Evolutionary conservation across 1,284 basidiomycete species (phyloP), one percentile per base, ranked within the genome.

Genomic region (Mrakiaceae sp.): DNA sequence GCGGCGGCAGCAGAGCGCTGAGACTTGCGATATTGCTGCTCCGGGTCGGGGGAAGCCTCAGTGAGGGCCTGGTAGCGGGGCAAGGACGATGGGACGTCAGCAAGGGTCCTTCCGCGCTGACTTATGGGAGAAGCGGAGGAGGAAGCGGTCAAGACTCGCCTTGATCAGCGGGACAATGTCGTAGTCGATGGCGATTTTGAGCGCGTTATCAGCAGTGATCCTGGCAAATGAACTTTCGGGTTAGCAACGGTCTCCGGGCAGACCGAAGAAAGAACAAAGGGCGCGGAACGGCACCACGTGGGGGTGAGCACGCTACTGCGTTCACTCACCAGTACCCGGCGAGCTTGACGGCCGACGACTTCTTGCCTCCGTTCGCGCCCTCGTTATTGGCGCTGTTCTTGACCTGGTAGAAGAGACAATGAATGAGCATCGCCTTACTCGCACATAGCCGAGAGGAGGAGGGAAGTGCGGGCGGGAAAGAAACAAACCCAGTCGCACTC

Each of bases 301-400:
- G 1, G 27, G 27, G 27, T 27, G 27, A 27, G 27, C 27, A 27
- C 27, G 27, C 55, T 2, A 57, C 55, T 11, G 43, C 4, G 3
- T 14, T 9, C 12, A 70, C 74, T 53, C 63, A 75, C 76, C 77
- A 97, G 62, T 86, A 88, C 39, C 93, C 93, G 14, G 93, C 92
- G 60, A 97, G 85, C 69, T 90, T 69, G 61, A 87, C 71, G 82
- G 73, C 73, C 58, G 73, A 82, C 71, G 82, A 79, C 61, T 77
- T 83, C 10, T 84, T 69, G 39, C 83, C 84, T 57, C 90, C 91
- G 75, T 96, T 96, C 71, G 89, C 89, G 44, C 86, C 85, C 6
- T 82, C 73, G 62, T 87, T 83, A 74, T 96, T 89, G 77, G 84
- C 90, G 70, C 80, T 83, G 42, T 85, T 82, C 72, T 88, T 88